phyloP scores from a whole-genome alignment of 1,284 basidiomycete species.

The Cystobasidium pallidum region DNA sequence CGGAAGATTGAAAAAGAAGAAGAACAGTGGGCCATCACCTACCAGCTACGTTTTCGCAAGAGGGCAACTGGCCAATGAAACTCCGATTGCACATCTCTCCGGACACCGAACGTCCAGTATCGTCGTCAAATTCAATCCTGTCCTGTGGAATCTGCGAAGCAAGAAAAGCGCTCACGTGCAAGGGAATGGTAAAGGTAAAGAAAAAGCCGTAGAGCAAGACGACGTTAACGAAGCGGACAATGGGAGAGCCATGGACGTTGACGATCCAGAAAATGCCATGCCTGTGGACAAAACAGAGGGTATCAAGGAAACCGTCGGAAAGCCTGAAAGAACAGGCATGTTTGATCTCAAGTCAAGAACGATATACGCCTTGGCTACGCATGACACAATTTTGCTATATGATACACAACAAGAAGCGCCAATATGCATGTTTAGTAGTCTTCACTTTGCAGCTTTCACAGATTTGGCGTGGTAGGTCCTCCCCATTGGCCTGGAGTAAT shows the following conservation, averaged over 20 bases:
- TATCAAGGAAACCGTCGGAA: not conserved
- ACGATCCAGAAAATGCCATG: slow-evolving; percentile 7
- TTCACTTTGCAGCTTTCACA: slow-evolving; percentile 97
- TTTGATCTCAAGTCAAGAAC: slow-evolving; percentile 92
- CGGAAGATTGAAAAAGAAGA: not conserved
- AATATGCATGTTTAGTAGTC: slow-evolving; percentile 86
- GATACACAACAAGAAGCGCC: slow-evolving; percentile 96
- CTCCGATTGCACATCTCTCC: slow-evolving; percentile 90
- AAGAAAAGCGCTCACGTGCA: slow-evolving; percentile 58
- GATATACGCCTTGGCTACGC: slow-evolving; percentile 94
- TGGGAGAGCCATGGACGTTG: not conserved
- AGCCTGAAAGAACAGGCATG: not conserved
- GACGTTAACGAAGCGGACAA: not conserved
- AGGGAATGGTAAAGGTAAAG: slow-evolving; percentile 23
- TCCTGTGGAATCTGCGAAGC: slow-evolving; percentile 82
- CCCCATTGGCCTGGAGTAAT: not conserved
- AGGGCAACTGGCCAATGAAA: slow-evolving; percentile 67
- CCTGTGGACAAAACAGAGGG: not conserved
- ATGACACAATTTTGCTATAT: slow-evolving; percentile 92
- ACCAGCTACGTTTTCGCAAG: slow-evolving; percentile 95
- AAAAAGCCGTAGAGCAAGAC: slow-evolving; percentile 2
- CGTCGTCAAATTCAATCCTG: slow-evolving; percentile 89
- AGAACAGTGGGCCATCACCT: slow-evolving; percentile 60
- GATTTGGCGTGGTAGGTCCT: slow-evolving; percentile 88
- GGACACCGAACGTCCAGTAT: slow-evolving; percentile 95